phyloP scores from a whole-genome alignment of 2,329 filamentous ascomycete genomes.

The Aspergillus quadrilineatus region DNA sequence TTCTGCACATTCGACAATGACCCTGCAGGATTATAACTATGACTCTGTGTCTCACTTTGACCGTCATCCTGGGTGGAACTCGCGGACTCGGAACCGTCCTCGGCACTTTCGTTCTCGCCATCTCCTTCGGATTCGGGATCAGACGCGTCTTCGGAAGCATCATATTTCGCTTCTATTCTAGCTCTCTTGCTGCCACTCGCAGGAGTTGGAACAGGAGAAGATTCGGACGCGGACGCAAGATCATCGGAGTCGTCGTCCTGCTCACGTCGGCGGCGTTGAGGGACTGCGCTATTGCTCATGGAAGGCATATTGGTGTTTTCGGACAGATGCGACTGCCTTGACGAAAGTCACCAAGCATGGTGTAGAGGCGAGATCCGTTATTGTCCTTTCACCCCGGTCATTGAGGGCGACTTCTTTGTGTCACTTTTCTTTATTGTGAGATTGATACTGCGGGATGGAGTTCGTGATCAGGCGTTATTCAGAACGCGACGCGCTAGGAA shows the following conservation, averaged over 20 bases:
- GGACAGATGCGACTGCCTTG: constrained; percentile 10
- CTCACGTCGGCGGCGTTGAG: constrained; percentile 32
- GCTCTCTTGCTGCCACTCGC: constrained; percentile 34
- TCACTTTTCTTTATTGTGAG: constrained; percentile 8
- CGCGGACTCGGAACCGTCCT: neutral
- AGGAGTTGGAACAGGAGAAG: constrained; percentile 19
- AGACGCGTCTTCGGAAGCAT: constrained; percentile 16
- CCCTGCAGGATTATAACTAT: neutral
- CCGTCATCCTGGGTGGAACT: neutral
- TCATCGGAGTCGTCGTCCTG: constrained; percentile 26
- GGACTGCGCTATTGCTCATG: constrained; percentile 14
- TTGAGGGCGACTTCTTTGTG: neutral
- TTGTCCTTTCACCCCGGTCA: neutral
- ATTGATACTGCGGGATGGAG: constrained; percentile 5
- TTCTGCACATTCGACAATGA: neutral
- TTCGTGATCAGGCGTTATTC: neutral
- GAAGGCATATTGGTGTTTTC: constrained; percentile 29
- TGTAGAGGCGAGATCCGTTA: neutral
- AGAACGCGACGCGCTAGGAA: constrained; percentile 28
- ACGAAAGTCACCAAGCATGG: constrained; percentile 6
- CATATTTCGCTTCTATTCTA: constrained; percentile 23
- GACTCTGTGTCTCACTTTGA: neutral
- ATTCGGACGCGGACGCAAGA: neutral
- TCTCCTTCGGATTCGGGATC: constrained; percentile 6
- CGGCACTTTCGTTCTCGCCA: constrained; percentile 19